Evolutionary conservation across 257 asterid species (phyloP), one percentile per base, ranked within the genome.

Genomic region (Capsicum pubescens): DNA sequence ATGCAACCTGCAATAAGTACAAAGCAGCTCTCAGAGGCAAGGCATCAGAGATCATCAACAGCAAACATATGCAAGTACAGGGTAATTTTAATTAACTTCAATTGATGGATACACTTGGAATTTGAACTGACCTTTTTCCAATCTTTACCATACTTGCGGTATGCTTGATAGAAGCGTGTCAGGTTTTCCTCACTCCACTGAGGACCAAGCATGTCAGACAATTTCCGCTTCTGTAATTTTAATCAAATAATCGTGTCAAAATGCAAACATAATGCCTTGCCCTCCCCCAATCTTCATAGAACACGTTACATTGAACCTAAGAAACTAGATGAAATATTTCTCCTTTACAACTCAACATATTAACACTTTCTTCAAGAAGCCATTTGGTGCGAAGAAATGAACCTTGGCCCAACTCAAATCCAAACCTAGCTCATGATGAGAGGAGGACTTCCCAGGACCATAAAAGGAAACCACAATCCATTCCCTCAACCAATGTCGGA

Each of bases 171-270:
- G 86, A 95, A 95, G 84, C 94, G 93, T 84, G 85, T 89, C 79
- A 95, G 92, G 87, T 94, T 98, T 86, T 92, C 97, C 88, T 86
- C 88, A 82, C 89, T 90, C 99, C 99, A 95, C 50, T 92, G 95
- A 79, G 94, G 91, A 68, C 99, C 99, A 81, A 95, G 94, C 97
- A 91, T 88, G 77, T 81, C 84, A 83, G 94, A 77, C 86, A 92
- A 85, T 90, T 95, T 95, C 88, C 98, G 93, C 92, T 93, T 95
- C 99, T 95, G 93, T 89, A 85, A 84, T 80, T 82, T 67, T 35
- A 64, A 57, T 68, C 55, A 44, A 82, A 82, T 35, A 50, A 52
- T 9, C 3, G 19, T 66, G 17, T 52, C 80, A 82, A 68, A 72
- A 82, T 67, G 80, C 60, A 19, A 60, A 19, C 44, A 61, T 7